Conservation (phyloP, 129 eudicot species). For the Oenanthe sinensis region DNA sequence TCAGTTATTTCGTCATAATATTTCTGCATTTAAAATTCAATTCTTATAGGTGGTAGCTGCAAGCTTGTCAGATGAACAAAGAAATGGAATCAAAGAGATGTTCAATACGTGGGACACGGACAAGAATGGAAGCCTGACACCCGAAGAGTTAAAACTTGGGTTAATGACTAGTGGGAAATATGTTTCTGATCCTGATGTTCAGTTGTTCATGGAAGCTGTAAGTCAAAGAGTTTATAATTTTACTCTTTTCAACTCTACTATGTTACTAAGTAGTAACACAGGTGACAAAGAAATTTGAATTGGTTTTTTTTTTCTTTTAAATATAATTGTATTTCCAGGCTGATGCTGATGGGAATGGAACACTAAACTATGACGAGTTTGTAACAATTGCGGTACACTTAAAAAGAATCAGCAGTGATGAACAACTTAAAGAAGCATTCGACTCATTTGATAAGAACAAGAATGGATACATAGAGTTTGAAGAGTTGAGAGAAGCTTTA, state of each 20-base stretch:
- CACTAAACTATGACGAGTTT: conserved; percentile 74
- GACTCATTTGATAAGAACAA: conserved; percentile 57
- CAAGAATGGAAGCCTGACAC: conserved; percentile 66
- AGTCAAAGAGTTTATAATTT: conserved; percentile 18
- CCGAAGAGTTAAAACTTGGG: conserved; percentile 80
- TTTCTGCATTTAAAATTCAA: neutral
- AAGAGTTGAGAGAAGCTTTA: conserved; percentile 69
- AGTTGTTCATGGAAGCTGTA: conserved; percentile 74
- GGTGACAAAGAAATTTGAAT: neutral
- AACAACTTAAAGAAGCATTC: conserved; percentile 63
- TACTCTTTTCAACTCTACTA: neutral
- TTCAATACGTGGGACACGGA: conserved; percentile 85
- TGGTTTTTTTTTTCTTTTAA: neutral
- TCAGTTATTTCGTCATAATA: neutral
- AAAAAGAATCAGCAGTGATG: conserved; percentile 62
- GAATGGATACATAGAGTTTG: conserved; percentile 79
- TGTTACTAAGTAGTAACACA: neutral
- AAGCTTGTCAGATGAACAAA: conserved; percentile 61
- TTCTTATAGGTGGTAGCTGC: conserved; percentile 68
- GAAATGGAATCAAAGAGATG: conserved; percentile 51
- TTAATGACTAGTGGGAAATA: conserved; percentile 47
- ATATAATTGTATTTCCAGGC: conserved; percentile 34
- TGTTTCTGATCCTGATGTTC: conserved; percentile 64
- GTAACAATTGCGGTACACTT: conserved; percentile 75
- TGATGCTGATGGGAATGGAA: conserved; percentile 79